Conservation (phyloP, 306 rosid species). For the Medicago ruthenica region DNA sequence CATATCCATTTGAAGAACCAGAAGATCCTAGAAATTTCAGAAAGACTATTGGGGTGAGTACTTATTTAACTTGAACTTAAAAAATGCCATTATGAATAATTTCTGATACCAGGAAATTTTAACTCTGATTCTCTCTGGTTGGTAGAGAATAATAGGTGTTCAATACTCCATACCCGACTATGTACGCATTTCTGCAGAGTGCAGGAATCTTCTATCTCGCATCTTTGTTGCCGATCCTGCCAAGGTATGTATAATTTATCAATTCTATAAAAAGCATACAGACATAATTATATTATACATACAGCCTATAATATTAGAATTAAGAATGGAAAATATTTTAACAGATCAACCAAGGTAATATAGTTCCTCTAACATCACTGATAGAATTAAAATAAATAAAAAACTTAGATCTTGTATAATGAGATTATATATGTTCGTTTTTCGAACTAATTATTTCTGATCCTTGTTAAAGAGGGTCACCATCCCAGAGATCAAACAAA, state of each 20-base stretch:
- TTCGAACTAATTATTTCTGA: slow-evolving; percentile 30
- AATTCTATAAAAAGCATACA: slow-evolving; percentile 2
- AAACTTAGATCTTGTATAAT: background rate
- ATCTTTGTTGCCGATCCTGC: slow-evolving; percentile 90
- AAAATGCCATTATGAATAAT: background rate
- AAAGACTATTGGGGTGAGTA: slow-evolving; percentile 87
- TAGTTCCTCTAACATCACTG: background rate
- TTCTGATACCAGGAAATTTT: slow-evolving; percentile 10
- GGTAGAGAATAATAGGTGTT: slow-evolving; percentile 83
- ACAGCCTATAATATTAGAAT: no score
- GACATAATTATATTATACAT: no score
- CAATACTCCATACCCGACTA: slow-evolving; percentile 96
- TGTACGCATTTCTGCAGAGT: slow-evolving; percentile 85
- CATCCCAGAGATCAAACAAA: slow-evolving; percentile 80
- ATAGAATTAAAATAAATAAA: background rate
- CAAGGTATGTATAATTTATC: slow-evolving; percentile 56
- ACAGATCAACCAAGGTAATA: no score
- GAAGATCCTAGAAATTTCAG: slow-evolving; percentile 96
- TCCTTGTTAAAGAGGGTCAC: slow-evolving; percentile 70
- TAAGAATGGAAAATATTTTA: no score
- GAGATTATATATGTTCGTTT: background rate
- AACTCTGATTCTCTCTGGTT: slow-evolving; percentile 38
- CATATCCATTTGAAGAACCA: slow-evolving; percentile 98
- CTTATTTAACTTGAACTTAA: slow-evolving; percentile 16
- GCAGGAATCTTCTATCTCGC: slow-evolving; percentile 77